Base-by-base conservation (phyloP, 306 rosid genomes). In the Cicer cuneatum region DNA sequence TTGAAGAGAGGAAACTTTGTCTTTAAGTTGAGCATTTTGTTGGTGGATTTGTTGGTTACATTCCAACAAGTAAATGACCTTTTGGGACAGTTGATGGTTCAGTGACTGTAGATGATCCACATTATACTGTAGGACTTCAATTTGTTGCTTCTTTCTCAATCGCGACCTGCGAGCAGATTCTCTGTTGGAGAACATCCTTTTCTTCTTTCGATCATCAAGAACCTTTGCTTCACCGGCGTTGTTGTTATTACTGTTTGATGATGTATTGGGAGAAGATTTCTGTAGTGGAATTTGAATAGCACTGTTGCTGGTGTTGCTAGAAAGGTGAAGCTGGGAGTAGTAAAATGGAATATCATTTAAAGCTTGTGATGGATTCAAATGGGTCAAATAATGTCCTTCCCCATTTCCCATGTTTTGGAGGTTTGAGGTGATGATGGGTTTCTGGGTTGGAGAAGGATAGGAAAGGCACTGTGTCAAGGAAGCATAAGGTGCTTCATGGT, bases 181-280 rank as follows among this genome's bases (percentile, higher is more conserved):
- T 83, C 92, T 71, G 74, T 91, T 91, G 21, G 95, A 91, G 64
- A 86, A 86, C 97, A 91, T 89, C 74, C 97, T 81, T 67, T 92
- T 78, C 85, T 86, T 89, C 79, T 84, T 85, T 72, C 91, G 59
- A 56, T 89, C 92, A 46, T 91, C 90, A 53, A 88, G 83, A 38
- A 75, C 89, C 60, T 86, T 92, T 1, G 85, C 90, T 66, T 89
- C 89, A 10, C 85, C 95, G 14, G 88, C 81, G 13, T 80, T 79
- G 83, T 80, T 78, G 85, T 81, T 88, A 80, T 83, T 86, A 79
- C 88, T 90, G 71, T 83, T 79, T 46, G 87, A 79, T 43, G 79
- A 71, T 43, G 79, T 43, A 45, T 83, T 75, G 18, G 84, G 79
- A 21, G 82, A 83, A 41, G 76, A 52, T 54, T 71, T 76, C 7